Evolutionary conservation across 2,329 filamentous ascomycete species (phyloP).

Genomic region (Thielaviopsis musarum): DNA sequence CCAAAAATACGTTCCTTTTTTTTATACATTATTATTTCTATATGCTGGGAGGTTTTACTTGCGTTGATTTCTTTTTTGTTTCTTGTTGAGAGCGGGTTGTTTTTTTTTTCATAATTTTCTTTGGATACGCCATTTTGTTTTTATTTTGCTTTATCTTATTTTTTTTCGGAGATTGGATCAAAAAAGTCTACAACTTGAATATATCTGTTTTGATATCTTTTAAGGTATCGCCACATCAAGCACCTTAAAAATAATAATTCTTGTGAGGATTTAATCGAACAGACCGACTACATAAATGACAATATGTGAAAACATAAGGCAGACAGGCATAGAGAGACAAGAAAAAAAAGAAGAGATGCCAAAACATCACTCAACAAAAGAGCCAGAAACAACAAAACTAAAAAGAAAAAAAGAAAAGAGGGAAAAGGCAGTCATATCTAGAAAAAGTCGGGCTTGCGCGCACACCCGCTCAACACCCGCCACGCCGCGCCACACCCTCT

Average conservation of each 20-base stretch:
- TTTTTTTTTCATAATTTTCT: not conserved
- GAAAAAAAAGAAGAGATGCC: not conserved
- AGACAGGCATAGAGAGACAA: not conserved
- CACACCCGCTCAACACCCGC: conserved; percentile 45
- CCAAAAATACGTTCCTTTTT: not conserved
- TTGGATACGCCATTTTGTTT: not conserved
- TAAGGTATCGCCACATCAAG: not conserved
- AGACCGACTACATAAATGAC: not conserved
- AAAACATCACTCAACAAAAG: not conserved
- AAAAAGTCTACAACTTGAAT: conserved; percentile 4
- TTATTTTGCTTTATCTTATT: conserved; percentile 4
- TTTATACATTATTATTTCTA: not conserved
- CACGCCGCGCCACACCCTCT: conserved; percentile 40
- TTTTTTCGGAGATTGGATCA: not conserved
- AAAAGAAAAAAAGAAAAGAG: conserved; percentile 2
- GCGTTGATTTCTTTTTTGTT: not conserved
- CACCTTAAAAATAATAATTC: not conserved
- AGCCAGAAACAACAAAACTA: not conserved
- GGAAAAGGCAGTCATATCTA: conserved; percentile 13
- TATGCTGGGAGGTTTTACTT: not conserved
- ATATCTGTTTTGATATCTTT: conserved; percentile 1
- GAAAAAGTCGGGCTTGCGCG: conserved; percentile 39
- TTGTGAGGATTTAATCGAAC: not conserved
- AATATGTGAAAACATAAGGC: conserved; percentile 1
- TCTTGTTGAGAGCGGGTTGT: not conserved